Conservation (phyloP, 768 basidiomycete genomes). For the Sistotremastrum niveocremeum region DNA sequence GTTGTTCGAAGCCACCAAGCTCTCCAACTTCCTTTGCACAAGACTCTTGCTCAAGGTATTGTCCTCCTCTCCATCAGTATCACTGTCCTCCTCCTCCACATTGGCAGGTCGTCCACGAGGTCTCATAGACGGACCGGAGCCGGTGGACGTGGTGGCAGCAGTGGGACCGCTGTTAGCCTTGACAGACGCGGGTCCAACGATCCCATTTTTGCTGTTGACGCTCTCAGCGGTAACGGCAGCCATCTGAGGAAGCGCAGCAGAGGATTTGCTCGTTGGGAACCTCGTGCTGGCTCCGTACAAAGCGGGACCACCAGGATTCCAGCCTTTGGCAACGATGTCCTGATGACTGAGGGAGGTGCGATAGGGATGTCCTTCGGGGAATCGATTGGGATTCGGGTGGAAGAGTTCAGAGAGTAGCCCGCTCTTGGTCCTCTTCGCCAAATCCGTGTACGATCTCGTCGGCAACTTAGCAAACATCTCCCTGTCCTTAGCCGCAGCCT, state of each 20-base stretch:
- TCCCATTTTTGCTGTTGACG: constrained; percentile 11
- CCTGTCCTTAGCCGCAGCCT: constrained; percentile 48
- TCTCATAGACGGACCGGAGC: too few species aligned
- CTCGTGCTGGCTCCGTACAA: constrained; percentile 11
- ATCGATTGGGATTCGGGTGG: constrained; percentile 52
- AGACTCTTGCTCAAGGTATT: constrained; percentile 42
- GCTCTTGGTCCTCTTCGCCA: constrained; percentile 32
- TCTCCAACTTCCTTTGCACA: constrained; percentile 39
- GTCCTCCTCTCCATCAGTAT: constrained; percentile 35
- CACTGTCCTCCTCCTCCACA: constrained; percentile 56
- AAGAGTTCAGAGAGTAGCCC: constrained; percentile 57
- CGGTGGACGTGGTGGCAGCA: too few species aligned
- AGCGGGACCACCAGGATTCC: constrained; percentile 9
- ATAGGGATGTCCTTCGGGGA: constrained; percentile 49
- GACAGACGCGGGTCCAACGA: too few species aligned
- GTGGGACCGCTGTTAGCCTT: too few species aligned
- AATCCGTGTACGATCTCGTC: constrained; percentile 46
- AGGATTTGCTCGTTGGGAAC: constrained; percentile 41
- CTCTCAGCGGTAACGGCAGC: constrained; percentile 30
- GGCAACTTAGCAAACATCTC: constrained; percentile 64
- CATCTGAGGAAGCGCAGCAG: constrained; percentile 45
- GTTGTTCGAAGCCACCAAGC: constrained; percentile 39
- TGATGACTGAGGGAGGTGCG: constrained; percentile 35
- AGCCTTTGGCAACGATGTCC: constrained; percentile 25
- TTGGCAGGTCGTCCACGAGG: constrained; percentile 4